A percentile compares a stretch with the other conserved stretches of the same genome.
Evolutionary conservation across 2,329 filamentous ascomycete species (phyloP).

Genomic region (Epichloe sibirici): DNA sequence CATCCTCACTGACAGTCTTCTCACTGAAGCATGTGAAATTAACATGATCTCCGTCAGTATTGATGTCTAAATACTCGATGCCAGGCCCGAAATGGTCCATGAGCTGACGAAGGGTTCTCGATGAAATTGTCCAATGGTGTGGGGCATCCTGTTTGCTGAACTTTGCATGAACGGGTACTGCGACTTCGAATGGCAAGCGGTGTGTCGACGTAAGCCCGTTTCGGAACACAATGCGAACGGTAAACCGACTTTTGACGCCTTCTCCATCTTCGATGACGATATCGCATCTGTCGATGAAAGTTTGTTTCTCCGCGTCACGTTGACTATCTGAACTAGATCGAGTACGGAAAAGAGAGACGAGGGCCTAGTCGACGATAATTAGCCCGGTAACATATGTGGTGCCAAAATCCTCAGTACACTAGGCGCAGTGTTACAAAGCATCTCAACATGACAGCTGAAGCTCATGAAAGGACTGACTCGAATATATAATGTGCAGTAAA

Average conservation of each 20-base stretch:
- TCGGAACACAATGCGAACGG: conserved; percentile 61
- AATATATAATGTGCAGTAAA: conserved; percentile 65
- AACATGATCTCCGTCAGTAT: conserved; percentile 58
- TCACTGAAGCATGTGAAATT: conserved; percentile 76
- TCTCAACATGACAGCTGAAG: not conserved
- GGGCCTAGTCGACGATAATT: conserved; percentile 29
- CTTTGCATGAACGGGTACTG: conserved; percentile 62
- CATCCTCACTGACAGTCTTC: conserved; percentile 54
- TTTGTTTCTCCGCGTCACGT: conserved; percentile 50
- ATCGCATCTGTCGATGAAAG: conserved; percentile 62
- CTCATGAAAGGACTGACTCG: conserved; percentile 32
- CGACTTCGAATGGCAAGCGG: conserved; percentile 61
- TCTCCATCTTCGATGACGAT: conserved; percentile 60
- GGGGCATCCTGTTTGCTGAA: conserved; percentile 55
- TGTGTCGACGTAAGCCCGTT: conserved; percentile 71
- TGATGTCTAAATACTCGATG: conserved; percentile 70
- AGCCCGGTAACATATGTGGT: not conserved
- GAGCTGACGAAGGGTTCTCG: conserved; percentile 58
- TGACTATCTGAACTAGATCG: conserved; percentile 45
- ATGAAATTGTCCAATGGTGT: conserved; percentile 62
- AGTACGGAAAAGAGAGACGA: conserved; percentile 64
- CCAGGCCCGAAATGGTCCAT: conserved; percentile 73
- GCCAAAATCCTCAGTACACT: not conserved
- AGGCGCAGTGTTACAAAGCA: not conserved
- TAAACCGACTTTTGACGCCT: conserved; percentile 59